These are phyloP conservation scores for Fomitopsis palustris DNA, from an alignment of 1,284 basidiomycete genomes.

Conservation along the genomic window DNA sequence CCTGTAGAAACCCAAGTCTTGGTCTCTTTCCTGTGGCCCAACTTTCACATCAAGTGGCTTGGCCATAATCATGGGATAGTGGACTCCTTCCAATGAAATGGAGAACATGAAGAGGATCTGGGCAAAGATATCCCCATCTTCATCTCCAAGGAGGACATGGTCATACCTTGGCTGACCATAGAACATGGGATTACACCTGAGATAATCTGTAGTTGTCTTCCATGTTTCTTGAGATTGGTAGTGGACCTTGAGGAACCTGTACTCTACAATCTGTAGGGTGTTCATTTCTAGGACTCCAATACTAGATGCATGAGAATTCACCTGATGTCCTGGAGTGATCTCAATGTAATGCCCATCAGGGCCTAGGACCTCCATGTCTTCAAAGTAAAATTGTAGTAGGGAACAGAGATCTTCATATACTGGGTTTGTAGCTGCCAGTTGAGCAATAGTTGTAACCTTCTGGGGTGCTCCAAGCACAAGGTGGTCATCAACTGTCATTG, in stretches of 20 bases:
- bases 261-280: not conserved
- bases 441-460: not conserved
- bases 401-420: not conserved
- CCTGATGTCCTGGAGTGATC: not conserved
- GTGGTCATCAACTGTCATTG: not conserved
- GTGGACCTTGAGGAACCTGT: not conserved
- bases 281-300: not conserved
- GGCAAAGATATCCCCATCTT: not conserved
- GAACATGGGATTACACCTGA: not conserved
- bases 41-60: not conserved
- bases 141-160: not conserved
- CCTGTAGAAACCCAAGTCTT: not conserved
- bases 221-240: not conserved
- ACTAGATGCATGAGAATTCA: not conserved
- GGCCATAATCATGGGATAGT: not conserved
- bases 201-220: not conserved
- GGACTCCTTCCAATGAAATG: not conserved
- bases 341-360: not conserved
- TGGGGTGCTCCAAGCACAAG: not conserved
- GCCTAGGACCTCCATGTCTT: not conserved
- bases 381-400: not conserved
- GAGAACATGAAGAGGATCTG: not conserved
- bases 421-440: not conserved
- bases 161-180: not conserved
- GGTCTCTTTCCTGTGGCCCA: not conserved